phyloP scores from a whole-genome alignment of 2,329 filamentous ascomycete species.

The Aspergillus cejpii region DNA sequence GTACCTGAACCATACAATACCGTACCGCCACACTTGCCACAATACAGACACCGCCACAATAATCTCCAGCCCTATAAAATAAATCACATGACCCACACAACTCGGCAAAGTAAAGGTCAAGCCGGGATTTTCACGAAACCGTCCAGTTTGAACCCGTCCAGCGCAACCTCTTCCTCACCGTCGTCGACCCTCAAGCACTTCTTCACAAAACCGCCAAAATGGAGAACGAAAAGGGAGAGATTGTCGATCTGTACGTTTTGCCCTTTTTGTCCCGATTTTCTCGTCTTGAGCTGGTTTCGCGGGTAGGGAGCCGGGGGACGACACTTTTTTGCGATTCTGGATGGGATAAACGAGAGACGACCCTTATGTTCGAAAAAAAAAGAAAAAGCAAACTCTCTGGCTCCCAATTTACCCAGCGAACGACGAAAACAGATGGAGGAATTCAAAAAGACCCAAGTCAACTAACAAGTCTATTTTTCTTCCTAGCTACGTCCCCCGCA shows the following conservation, averaged over 20 bases:
- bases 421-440: too few species aligned
- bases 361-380: too few species aligned
- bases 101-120: slow-evolving; percentile 17
- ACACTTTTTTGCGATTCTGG: neutral
- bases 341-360: too few species aligned
- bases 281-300: slow-evolving; percentile 1
- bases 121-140: slow-evolving; percentile 25
- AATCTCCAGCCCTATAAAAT: slow-evolving; percentile 32
- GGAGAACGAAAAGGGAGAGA: slow-evolving; percentile 99
- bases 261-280: slow-evolving; percentile 13
- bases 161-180: slow-evolving; percentile 26
- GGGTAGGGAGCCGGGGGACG: neutral
- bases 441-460: too few species aligned
- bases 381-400: too few species aligned
- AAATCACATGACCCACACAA: slow-evolving; percentile 41
- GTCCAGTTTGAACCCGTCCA: slow-evolving; percentile 26
- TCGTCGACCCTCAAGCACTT: slow-evolving; percentile 33
- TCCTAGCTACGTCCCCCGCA: slow-evolving; percentile 88
- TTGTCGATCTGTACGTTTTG: slow-evolving; percentile 86
- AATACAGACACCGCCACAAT: neutral
- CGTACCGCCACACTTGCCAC: neutral
- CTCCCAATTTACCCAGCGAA: too few species aligned
- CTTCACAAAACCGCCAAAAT: slow-evolving; percentile 57
- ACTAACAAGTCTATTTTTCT: slow-evolving; percentile 12
- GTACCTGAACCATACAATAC: neutral